Evolutionary conservation across 164 flowering plant species (phyloP), one percentile per base, ranked within the genome.

Genomic region (Malania oleifera): DNA sequence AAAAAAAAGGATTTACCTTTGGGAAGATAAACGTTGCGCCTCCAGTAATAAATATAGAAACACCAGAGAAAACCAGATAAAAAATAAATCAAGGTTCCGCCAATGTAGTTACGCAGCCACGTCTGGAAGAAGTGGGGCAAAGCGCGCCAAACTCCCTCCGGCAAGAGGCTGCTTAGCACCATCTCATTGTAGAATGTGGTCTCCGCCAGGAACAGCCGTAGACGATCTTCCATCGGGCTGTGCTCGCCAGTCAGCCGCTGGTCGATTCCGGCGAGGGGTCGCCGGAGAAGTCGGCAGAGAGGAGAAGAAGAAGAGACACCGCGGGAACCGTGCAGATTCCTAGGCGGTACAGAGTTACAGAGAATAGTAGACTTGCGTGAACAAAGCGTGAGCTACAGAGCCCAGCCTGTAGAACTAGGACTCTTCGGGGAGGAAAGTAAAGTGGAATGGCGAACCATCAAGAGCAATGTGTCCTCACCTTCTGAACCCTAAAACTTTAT

Each of bases 41-140:
- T 88, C 72, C 64, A 70, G 71, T 82, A 82, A 51, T 91, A 91
- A 38, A 91, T 86, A 64, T 88, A 91, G 64, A 80, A 78, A 68
- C 87, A 80, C 98, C 98, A 91, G 0, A 86, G 70, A 44, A 85
- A 66, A 8, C 95, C 95, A 22, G 96, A 86, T 47, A 82, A 1
- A 60, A 91, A 64, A 57, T 88, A 91, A 15, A 86, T 43, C 9
- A 80, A 58, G 56, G 71, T 29, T 17, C 90, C 96, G 1, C 78
- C 95, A 26, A 84, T 58, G 80, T 73, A 91, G 75, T 91, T 91
- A 5, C 96, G 72, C 19, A 91, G 65, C 98, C 95, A 91, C 0
- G 89, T 73, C 70, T 77, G 87, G 39, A 70, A 27, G 25, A 70
- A 58, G 61, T 82, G 95, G 22, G 93, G 93, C 10, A 88, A 74